Conservation (phyloP, 352 stramenopile species). For the Pythium grandisporangium region DNA sequence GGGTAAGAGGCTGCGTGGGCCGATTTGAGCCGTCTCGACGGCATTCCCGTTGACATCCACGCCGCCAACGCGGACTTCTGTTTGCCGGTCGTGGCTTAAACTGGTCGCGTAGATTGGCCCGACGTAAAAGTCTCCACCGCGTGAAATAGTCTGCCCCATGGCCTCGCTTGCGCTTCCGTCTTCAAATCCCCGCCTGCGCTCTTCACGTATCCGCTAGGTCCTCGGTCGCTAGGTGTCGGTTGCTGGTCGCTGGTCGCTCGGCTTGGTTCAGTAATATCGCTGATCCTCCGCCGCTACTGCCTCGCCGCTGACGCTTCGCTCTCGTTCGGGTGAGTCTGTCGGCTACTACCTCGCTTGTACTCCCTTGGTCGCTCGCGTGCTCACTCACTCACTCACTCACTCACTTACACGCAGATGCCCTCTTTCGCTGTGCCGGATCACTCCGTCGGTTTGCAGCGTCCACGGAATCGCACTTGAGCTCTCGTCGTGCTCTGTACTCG, state of each 20-base stretch:
- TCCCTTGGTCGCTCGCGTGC: no score
- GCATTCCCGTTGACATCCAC: conserved; percentile 16
- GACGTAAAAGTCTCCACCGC: conserved; percentile 71
- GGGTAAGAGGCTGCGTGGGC: conserved; percentile 51
- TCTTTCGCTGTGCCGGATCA: no score
- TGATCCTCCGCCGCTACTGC: neutral
- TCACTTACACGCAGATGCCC: no score
- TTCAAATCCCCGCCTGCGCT: no score
- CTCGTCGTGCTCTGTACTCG: no score
- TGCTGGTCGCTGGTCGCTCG: neutral
- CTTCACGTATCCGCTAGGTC: no score
- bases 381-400: no score
- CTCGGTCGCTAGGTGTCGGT: no score
- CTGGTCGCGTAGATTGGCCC: conserved; percentile 78
- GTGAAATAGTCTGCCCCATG: conserved; percentile 60
- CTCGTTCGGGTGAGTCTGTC: neutral
- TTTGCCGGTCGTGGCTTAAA: conserved; percentile 80
- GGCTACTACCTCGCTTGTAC: neutral
- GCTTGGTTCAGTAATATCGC: neutral
- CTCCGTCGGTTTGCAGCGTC: no score
- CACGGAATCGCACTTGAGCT: no score
- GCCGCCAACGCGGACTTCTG: conserved; percentile 61
- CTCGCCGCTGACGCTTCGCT: neutral
- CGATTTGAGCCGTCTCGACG: conserved; percentile 57
- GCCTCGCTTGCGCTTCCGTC: no score